phyloP scores from a whole-genome alignment of 1,284 basidiomycete genomes.

The Ceratobasidium sp. region DNA sequence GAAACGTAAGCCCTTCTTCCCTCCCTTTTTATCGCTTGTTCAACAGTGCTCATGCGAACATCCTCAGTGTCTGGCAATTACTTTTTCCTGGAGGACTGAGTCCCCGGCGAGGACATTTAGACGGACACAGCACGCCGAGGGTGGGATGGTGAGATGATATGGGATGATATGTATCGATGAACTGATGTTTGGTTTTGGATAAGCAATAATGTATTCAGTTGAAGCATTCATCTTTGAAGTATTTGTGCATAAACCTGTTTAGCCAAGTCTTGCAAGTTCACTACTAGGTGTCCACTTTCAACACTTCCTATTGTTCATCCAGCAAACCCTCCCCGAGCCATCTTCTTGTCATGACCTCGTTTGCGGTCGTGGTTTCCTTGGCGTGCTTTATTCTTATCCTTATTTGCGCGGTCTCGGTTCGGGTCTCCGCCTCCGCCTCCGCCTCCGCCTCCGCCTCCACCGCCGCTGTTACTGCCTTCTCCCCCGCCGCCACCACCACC shows the following conservation, averaged over 20 bases:
- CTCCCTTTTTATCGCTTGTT: slow-evolving; percentile 16
- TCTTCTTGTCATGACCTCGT: slow-evolving; percentile 69
- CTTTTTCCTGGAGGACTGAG: slow-evolving; percentile 88
- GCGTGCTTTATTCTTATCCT: slow-evolving; percentile 48
- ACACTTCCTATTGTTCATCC: neutral
- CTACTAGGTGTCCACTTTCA: too few species aligned
- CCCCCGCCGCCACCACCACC: slow-evolving; percentile 55
- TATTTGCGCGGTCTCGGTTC: slow-evolving; percentile 65
- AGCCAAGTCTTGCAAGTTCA: too few species aligned
- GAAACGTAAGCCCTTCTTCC: slow-evolving; percentile 74
- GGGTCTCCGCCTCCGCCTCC: slow-evolving; percentile 59
- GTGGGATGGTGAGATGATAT: too few species aligned
- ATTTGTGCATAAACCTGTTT: too few species aligned
- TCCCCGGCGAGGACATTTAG: neutral
- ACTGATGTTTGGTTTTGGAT: too few species aligned
- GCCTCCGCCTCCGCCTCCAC: slow-evolving; percentile 53
- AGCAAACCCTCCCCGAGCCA: slow-evolving; percentile 66
- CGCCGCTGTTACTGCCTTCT: slow-evolving; percentile 56
- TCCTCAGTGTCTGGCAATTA: slow-evolving; percentile 79
- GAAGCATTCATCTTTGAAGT: too few species aligned
- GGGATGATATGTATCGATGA: too few species aligned
- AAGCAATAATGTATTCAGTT: too few species aligned
- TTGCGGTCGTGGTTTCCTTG: slow-evolving; percentile 46
- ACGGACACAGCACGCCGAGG: too few species aligned
- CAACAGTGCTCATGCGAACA: slow-evolving; percentile 4